Conservation (phyloP, 208 protist genomes). For the Endotrypanum monterogeii region DNA sequence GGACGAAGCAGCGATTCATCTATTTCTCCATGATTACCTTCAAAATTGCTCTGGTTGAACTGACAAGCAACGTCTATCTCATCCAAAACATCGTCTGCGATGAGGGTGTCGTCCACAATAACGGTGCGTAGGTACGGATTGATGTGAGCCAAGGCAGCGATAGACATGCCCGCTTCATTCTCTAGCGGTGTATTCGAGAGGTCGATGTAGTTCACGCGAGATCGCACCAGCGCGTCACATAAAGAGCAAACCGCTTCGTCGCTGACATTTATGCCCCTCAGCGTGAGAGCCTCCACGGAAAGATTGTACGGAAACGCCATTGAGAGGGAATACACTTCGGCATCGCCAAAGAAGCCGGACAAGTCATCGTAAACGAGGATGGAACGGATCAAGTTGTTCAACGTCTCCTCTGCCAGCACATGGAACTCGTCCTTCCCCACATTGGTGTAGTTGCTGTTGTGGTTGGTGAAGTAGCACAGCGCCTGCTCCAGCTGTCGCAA, state of each 20-base stretch:
- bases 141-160: conserved; percentile 81
- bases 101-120: conserved; percentile 85
- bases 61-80: conserved; percentile 91
- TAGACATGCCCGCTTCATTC: conserved; percentile 77
- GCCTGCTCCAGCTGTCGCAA: conserved; percentile 63
- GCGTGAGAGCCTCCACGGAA: conserved; percentile 80
- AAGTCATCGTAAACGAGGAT: conserved; percentile 86
- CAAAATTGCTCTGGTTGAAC: conserved; percentile 90
- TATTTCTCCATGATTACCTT: conserved; percentile 51
- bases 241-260: conserved; percentile 80
- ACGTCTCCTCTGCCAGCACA: conserved; percentile 69
- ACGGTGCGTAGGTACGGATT: conserved; percentile 88
- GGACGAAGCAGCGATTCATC: conserved; percentile 53
- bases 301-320: conserved; percentile 87
- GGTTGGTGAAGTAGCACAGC: conserved; percentile 69
- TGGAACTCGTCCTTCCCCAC: conserved; percentile 72
- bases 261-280: conserved; percentile 82
- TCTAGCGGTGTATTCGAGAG: conserved; percentile 83
- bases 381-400: conserved; percentile 86
- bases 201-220: conserved; percentile 83
- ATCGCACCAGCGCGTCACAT: conserved; percentile 76
- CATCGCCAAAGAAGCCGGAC: conserved; percentile 66
- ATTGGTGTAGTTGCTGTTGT: conserved; percentile 84
- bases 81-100: conserved; percentile 83
- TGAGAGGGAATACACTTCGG: conserved; percentile 76